Conservation (phyloP, 306 rosid genomes). For the Citrullus mucosospermus region DNA sequence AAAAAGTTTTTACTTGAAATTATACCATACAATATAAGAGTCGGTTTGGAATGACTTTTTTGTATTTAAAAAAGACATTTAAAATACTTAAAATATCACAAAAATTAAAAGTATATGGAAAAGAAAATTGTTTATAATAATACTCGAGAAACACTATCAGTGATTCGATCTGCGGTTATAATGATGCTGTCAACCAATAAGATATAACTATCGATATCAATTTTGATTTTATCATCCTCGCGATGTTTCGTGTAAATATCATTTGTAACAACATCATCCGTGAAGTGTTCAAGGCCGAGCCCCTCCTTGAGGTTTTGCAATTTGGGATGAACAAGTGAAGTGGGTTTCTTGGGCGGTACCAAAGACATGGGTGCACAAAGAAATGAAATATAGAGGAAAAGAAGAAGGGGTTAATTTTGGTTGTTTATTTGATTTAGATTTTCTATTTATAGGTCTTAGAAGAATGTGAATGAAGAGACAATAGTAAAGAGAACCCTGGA, state of each 20-base stretch:
- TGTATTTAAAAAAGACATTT: too few relatives aligned
- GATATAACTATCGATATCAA: background rate
- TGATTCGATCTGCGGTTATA: background rate
- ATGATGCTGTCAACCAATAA: background rate
- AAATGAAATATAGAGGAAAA: background rate
- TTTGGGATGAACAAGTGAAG: background rate
- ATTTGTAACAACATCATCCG: background rate
- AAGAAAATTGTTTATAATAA: background rate
- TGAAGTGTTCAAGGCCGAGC: background rate
- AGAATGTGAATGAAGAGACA: background rate
- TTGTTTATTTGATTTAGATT: background rate
- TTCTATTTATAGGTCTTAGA: background rate
- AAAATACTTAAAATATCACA: background rate
- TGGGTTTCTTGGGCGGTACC: background rate
- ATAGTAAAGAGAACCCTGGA: background rate
- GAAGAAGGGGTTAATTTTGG: background rate
- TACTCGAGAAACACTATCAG: slow-evolving; percentile 1
- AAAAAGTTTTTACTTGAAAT: too few relatives aligned
- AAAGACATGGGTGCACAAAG: background rate
- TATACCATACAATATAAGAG: background rate
- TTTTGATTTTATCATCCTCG: background rate
- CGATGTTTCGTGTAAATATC: background rate
- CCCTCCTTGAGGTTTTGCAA: background rate
- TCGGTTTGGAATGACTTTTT: background rate
- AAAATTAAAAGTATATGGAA: background rate